phyloP scores from a whole-genome alignment of 202 grass and related monocot genomes.

The Eragrostis tef region DNA sequence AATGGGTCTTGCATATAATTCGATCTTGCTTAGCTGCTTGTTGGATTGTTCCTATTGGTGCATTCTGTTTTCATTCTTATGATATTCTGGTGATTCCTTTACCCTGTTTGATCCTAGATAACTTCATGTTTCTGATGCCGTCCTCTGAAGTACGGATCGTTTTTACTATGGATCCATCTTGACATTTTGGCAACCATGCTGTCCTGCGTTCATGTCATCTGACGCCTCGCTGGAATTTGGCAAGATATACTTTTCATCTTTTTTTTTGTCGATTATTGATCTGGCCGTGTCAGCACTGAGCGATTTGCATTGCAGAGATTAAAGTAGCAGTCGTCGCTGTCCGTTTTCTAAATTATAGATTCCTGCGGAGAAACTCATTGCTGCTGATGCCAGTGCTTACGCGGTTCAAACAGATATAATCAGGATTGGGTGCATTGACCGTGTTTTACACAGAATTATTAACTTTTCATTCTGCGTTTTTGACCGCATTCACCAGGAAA shows the following conservation, averaged over 20 bases:
- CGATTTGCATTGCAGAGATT: background rate
- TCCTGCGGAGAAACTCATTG: background rate
- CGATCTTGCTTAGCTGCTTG: background rate
- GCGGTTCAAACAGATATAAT: background rate
- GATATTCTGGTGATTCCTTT: background rate
- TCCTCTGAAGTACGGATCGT: no score
- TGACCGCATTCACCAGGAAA: no score
- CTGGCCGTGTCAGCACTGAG: background rate
- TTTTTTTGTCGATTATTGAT: background rate
- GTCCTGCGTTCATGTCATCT: background rate
- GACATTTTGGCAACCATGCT: background rate
- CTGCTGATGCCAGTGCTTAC: background rate
- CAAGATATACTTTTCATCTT: background rate
- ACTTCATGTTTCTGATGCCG: no score
- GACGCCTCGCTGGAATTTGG: slow-evolving; percentile 3
- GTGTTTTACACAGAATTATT: background rate
- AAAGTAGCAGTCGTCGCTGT: background rate
- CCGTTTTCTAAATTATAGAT: background rate
- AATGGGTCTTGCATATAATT: no score
- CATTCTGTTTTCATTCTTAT: background rate
- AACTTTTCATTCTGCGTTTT: background rate
- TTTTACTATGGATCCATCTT: background rate
- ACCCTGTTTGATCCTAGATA: background rate
- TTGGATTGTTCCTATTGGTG: background rate
- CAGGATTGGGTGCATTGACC: background rate